Percentiles rank a stretch among this genome's conserved stretches.
These are phyloP conservation scores for Lenzites betulinus DNA, from an alignment of 768 basidiomycete species.

Conservation along the genomic window DNA sequence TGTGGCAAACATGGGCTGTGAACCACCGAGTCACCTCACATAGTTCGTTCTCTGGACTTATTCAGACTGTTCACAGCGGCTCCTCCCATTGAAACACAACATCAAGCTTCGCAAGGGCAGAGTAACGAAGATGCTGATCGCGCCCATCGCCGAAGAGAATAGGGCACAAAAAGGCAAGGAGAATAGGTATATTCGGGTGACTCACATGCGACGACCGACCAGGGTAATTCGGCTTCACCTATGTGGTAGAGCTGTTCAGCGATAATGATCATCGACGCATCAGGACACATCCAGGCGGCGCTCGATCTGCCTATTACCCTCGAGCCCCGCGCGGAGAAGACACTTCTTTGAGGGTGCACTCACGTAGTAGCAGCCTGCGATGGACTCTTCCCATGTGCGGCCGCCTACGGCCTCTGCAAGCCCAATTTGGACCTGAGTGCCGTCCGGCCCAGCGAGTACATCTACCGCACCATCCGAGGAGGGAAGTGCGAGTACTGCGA, in stretches of 20 bases:
- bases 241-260: not conserved
- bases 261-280: conserved; percentile 13
- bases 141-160: not conserved
- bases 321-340: not conserved
- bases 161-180: not conserved
- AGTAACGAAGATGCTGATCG: conserved; percentile 4
- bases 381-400: conserved; percentile 64
- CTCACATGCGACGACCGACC: conserved; percentile 87
- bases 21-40: too few species aligned
- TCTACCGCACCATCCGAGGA: conserved; percentile 22
- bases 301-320: not conserved
- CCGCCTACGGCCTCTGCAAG: conserved; percentile 50
- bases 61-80: too few species aligned
- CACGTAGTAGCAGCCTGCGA: conserved; percentile 83
- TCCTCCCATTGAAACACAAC: too few species aligned
- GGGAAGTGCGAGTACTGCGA: conserved; percentile 50
- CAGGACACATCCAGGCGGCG: not conserved
- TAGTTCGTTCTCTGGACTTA: too few species aligned
- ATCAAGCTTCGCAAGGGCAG: too few species aligned
- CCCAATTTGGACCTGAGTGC: conserved; percentile 24
- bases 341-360: conserved; percentile 25
- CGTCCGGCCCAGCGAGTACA: conserved; percentile 19
- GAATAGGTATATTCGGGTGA: conserved; percentile 20
- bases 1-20: too few species aligned
- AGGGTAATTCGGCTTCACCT: conserved; percentile 89